These are phyloP conservation scores for Macrolepiota dolichaula DNA, from an alignment of 768 basidiomycete genomes.

Conservation along the genomic window DNA sequence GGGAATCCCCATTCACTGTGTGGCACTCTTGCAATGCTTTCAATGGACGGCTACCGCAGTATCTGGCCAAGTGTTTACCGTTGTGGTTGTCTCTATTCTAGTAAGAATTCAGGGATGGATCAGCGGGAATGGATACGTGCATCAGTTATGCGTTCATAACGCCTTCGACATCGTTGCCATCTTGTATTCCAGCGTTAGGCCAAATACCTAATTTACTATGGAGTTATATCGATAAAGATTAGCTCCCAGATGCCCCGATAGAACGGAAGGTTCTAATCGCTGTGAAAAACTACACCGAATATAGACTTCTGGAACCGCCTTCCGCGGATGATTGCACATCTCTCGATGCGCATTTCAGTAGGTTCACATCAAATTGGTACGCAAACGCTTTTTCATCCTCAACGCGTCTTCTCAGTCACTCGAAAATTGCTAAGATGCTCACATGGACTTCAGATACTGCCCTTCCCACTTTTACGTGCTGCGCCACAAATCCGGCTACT, in stretches of 20 bases:
- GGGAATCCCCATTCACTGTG: conserved; percentile 28
- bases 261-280: conserved; percentile 33
- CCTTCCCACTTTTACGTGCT: conserved; percentile 33
- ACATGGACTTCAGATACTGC: conserved; percentile 22
- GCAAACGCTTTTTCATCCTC: conserved; percentile 27
- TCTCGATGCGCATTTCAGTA: conserved; percentile 28
- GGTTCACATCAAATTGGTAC: conserved; percentile 32
- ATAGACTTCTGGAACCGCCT: conserved; percentile 37
- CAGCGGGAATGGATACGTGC: not conserved
- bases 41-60: conserved; percentile 6
- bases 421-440: conserved; percentile 25
- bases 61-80: not conserved
- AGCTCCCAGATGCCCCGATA: conserved; percentile 33
- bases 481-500: conserved; percentile 43
- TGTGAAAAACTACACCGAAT: conserved; percentile 24
- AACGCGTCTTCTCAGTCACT: conserved; percentile 23
- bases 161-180: not conserved
- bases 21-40: conserved; percentile 29
- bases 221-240: conserved; percentile 27
- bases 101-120: not conserved
- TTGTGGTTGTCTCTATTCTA: not conserved
- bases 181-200: conserved; percentile 2
- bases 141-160: conserved; percentile 9
- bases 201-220: conserved; percentile 6
- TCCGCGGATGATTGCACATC: conserved; percentile 45